Base-by-base conservation (phyloP, 1,284 basidiomycete species). In the Chondrostereum purpureum region DNA sequence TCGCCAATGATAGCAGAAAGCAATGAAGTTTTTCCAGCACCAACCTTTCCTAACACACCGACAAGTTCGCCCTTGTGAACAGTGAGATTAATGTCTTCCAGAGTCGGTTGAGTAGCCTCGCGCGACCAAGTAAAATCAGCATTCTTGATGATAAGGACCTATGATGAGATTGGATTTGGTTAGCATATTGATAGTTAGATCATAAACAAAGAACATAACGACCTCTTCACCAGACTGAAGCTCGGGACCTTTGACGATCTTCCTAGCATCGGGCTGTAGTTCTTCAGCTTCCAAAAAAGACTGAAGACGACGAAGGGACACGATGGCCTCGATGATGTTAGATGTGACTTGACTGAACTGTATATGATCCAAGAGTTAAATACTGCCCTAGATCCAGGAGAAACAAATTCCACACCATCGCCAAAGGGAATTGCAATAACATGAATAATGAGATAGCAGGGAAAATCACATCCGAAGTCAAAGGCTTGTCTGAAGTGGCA, bases 391-490 rank as follows among this genome's bases (percentile, higher is more conserved):
- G n/a, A 40, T 35, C 14, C 24, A 40, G 46, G 12, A n/a, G 13
- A 8, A 5, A 18, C 6, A 46, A 22, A 6, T 11, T 3, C 51
- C 63, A 23, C 58, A 85, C 80, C 83, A 95, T 92, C 1, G 82
- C 86, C 24, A 97, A 72, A 17, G 94, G 92, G 70, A 96, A 88
- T 54, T 85, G 78, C 23, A 97, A 70, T 0, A 98, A 74, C 75
- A 91, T 87, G 70, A 97, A 98, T 33, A 98, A 70, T 0, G 91
- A 88, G 44, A 98, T 92, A 0, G 92, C 84, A 3, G 94, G 94
- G 75, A 98, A 98, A 55, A 97, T 92, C 50, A 93, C 71, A 56
- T 96, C 92, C 1, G 88, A 80, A 0, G 94, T 97, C 3, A 98
- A 66, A 1, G 92, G 90, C 38, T 62, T 72, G 2, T 77, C 65